Evolutionary conservation across 2,329 filamentous ascomycete genomes (phyloP).

Genomic region (Pestalotiopsis sp.): DNA sequence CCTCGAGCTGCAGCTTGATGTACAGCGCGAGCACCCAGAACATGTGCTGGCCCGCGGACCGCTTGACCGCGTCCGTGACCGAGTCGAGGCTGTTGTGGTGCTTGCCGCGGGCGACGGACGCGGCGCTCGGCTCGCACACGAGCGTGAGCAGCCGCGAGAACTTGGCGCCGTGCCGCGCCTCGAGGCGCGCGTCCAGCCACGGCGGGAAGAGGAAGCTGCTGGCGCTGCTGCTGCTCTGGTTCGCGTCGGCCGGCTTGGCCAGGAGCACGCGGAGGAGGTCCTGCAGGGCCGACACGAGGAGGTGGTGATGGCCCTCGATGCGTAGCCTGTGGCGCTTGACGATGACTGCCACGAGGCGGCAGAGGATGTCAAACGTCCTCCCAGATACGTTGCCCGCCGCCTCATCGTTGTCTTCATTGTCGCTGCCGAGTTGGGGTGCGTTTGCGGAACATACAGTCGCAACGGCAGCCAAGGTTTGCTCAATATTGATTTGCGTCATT

Average conservation of each 20-base stretch:
- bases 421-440: conserved; percentile 21
- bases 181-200: conserved; percentile 39
- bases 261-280: conserved; percentile 58
- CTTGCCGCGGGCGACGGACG: conserved; percentile 51
- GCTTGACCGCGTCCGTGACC: conserved; percentile 61
- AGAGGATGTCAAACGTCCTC: conserved; percentile 47
- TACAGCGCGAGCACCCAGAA: conserved; percentile 61
- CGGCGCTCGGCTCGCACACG: conserved; percentile 60
- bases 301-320: conserved; percentile 63
- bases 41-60: conserved; percentile 63
- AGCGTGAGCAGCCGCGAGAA: conserved; percentile 60
- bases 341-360: conserved; percentile 55
- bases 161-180: conserved; percentile 47
- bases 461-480: conserved; percentile 51
- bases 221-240: conserved; percentile 18
- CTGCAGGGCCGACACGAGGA: conserved; percentile 56
- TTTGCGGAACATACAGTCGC: conserved; percentile 32
- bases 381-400: conserved; percentile 21
- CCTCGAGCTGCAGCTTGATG: conserved; percentile 62
- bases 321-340: conserved; percentile 63
- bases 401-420: conserved; percentile 18
- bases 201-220: conserved; percentile 24
- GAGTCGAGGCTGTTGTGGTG: conserved; percentile 52
- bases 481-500: conserved; percentile 62
- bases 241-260: conserved; percentile 29